Conservation (phyloP, 306 rosid species). For the Trifolium subterraneum region DNA sequence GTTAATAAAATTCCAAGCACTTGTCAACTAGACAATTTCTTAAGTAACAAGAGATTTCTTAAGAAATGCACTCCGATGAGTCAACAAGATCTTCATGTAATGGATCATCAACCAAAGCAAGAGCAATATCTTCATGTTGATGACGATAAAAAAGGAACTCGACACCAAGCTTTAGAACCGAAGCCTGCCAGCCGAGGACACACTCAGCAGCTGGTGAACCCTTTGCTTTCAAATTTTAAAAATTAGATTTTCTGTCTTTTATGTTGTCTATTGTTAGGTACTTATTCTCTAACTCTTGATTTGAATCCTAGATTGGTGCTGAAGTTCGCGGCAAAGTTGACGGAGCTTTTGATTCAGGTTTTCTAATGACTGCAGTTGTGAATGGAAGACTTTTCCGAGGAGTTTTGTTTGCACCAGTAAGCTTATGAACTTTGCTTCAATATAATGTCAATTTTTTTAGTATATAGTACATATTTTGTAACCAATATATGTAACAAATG, state of each 20-base stretch:
- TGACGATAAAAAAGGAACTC: conserved; percentile 44
- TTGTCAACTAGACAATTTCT: conserved; percentile 38
- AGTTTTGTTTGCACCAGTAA: conserved; percentile 87
- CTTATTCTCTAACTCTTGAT: conserved; percentile 4
- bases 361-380: conserved; percentile 81
- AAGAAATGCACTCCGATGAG: conserved; percentile 41
- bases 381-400: conserved; percentile 81
- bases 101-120: conserved; percentile 52
- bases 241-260: background rate
- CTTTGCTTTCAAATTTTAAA: conserved; percentile 8
- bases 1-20: conserved; percentile 46
- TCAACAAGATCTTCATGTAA: conserved; percentile 51
- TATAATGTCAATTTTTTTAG: background rate
- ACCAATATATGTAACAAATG: conserved; percentile 16
- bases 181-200: conserved; percentile 45
- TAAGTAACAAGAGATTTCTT: conserved; percentile 42
- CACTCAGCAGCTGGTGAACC: conserved; percentile 53
- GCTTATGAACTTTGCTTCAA: conserved; percentile 29
- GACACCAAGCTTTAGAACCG: conserved; percentile 41
- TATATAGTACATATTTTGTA: background rate
- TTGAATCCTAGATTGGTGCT: conserved; percentile 71
- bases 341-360: conserved; percentile 86
- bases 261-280: background rate
- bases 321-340: conserved; percentile 90
- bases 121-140: conserved; percentile 47